Percentiles rank a stretch among this genome's conserved stretches.
Conservation (phyloP, 2,329 filamentous ascomycete species). For the Hypoxylon sp. region DNA sequence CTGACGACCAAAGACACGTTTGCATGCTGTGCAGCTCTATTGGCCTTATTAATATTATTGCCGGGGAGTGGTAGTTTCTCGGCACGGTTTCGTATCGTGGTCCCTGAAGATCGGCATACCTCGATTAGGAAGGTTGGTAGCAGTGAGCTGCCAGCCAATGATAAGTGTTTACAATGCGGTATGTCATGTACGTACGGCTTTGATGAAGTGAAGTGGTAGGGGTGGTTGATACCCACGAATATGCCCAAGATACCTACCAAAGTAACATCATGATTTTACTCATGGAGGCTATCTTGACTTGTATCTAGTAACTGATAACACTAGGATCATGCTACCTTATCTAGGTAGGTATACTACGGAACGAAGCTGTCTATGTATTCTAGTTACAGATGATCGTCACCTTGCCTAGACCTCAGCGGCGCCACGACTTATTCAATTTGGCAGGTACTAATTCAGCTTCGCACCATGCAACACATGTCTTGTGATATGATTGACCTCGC, state of each 20-base stretch:
- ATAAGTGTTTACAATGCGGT: slow-evolving; percentile 15
- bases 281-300: slow-evolving; percentile 10
- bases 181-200: slow-evolving; percentile 33
- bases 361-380: slow-evolving; percentile 3
- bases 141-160: slow-evolving; percentile 31
- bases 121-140: slow-evolving; percentile 44
- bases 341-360: neutral
- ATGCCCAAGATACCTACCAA: slow-evolving; percentile 8
- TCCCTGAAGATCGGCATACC: slow-evolving; percentile 41
- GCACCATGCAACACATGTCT: slow-evolving; percentile 33
- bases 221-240: slow-evolving; percentile 19
- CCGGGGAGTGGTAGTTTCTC: slow-evolving; percentile 8
- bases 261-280: slow-evolving; percentile 15
- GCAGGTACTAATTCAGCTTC: slow-evolving; percentile 42
- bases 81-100: slow-evolving; percentile 19
- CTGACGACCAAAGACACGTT: slow-evolving; percentile 33
- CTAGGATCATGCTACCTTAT: neutral
- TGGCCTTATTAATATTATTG: slow-evolving; percentile 32
- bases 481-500: slow-evolving; percentile 15
- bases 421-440: slow-evolving; percentile 35
- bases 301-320: neutral
- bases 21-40: slow-evolving; percentile 32
- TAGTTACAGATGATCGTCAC: slow-evolving; percentile 35
- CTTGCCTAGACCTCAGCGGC: slow-evolving; percentile 31
- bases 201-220: slow-evolving; percentile 12